Conservation (phyloP, 768 basidiomycete genomes). For the Xerocomellus dryophilus region DNA sequence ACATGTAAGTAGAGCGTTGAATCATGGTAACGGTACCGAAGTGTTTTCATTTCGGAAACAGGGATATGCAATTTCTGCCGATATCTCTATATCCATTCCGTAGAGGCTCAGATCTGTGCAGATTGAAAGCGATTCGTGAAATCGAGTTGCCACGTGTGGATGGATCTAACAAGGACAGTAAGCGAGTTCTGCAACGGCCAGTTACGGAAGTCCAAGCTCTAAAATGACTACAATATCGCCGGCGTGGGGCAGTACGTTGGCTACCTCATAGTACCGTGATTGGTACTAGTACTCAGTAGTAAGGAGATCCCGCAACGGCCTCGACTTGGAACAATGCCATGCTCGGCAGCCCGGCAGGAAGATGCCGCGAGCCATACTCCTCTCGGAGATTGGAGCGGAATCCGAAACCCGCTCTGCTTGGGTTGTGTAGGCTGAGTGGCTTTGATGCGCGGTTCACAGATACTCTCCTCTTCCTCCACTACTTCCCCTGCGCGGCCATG, state of each 20-base stretch:
- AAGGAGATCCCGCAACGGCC: not conserved
- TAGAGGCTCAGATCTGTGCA: not conserved
- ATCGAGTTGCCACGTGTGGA: not conserved
- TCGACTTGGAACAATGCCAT: slow-evolving; percentile 3
- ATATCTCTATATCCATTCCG: not conserved
- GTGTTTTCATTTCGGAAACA: slow-evolving; percentile 17
- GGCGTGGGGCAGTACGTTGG: not conserved
- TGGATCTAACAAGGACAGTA: not conserved
- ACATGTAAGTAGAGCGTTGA: not conserved
- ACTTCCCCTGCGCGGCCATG: slow-evolving; percentile 44
- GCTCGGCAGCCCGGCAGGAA: slow-evolving; percentile 22
- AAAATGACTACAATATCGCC: not conserved
- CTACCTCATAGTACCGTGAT: not conserved
- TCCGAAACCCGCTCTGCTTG: slow-evolving; percentile 25
- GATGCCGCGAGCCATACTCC: slow-evolving; percentile 13
- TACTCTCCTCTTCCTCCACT: slow-evolving; percentile 24
- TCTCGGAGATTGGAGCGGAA: slow-evolving; percentile 25
- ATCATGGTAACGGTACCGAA: not conserved
- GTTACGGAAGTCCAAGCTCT: not conserved
- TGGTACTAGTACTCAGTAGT: too few species aligned
- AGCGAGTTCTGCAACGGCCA: not conserved
- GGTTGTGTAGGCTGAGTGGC: slow-evolving; percentile 34
- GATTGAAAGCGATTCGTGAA: not conserved
- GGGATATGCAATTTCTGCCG: slow-evolving; percentile 1
- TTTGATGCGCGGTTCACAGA: slow-evolving; percentile 30